Percentiles rank a stretch among this genome's conserved stretches.
Conservation (phyloP, 139 green algal species). For the Micromonas commoda region DNA sequence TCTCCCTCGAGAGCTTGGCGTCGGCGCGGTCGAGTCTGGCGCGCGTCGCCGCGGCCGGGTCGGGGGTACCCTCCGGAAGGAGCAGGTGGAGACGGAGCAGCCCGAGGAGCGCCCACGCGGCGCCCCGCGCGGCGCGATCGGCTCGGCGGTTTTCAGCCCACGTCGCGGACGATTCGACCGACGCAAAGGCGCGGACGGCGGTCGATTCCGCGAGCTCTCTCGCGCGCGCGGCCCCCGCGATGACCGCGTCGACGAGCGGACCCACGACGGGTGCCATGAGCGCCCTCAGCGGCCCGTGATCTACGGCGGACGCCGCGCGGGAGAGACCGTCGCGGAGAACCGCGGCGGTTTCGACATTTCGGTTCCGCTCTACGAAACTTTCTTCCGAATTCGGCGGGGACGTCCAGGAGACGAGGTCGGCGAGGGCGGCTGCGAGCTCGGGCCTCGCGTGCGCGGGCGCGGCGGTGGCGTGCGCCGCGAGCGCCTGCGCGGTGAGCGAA, state of each 20-base stretch:
- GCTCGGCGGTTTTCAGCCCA: not conserved
- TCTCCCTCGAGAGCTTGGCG: not conserved
- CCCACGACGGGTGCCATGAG: not conserved
- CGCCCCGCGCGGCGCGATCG: slow-evolving; percentile 17
- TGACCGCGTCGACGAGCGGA: slow-evolving; percentile 4
- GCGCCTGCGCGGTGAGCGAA: not conserved
- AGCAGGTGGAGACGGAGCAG: slow-evolving; percentile 68
- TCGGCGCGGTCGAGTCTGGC: not conserved
- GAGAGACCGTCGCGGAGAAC: not conserved
- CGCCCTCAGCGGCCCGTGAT: not conserved
- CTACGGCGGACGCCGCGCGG: not conserved
- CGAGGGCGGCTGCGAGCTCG: not conserved
- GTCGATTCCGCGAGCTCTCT: too few species aligned
- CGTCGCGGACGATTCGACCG: not conserved
- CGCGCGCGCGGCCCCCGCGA: not conserved
- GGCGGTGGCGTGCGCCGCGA: not conserved
- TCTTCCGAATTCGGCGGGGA: too few species aligned
- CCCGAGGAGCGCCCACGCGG: slow-evolving; percentile 71
- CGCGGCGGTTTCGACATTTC: not conserved
- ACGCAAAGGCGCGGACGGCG: not conserved
- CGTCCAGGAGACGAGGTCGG: too few species aligned
- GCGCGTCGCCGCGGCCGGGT: slow-evolving; percentile 55
- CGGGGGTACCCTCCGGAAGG: slow-evolving; percentile 51
- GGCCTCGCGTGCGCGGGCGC: not conserved
- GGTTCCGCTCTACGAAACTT: not conserved